Conservation (phyloP, 1,139 yeast genomes). For the Eremothecium sinecaudum region DNA sequence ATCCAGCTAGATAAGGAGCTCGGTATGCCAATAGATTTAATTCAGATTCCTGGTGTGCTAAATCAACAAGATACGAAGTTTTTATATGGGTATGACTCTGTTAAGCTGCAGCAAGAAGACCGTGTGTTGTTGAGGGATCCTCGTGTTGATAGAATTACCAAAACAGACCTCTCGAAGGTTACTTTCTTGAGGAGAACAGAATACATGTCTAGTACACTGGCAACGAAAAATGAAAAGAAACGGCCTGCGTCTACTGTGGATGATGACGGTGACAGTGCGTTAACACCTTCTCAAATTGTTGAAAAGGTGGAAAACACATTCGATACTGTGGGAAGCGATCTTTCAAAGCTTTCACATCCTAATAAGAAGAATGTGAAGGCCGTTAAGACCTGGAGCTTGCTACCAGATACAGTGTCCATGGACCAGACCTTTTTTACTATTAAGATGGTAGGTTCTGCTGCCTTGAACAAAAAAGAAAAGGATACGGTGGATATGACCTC, state of each 20-base stretch:
- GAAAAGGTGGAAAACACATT: conserved; percentile 64
- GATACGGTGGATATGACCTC: conserved; percentile 44
- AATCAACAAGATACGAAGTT: conserved; percentile 50
- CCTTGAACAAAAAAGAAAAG: conserved; percentile 38
- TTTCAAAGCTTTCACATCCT: conserved; percentile 57
- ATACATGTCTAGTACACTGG: conserved; percentile 42
- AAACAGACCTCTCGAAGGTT: conserved; percentile 46
- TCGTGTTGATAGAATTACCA: conserved; percentile 43
- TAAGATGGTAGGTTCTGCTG: conserved; percentile 75
- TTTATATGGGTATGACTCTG: conserved; percentile 34
- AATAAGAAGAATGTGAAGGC: conserved; percentile 64
- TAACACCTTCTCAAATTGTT: conserved; percentile 24
- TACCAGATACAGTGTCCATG: conserved; percentile 85
- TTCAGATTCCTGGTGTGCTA: conserved; percentile 58
- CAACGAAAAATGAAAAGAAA: conserved; percentile 19
- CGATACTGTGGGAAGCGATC: conserved; percentile 44
- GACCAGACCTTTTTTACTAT: conserved; percentile 67
- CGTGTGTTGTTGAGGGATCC: conserved; percentile 74
- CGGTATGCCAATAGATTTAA: conserved; percentile 74
- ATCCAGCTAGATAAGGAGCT: conserved; percentile 62
- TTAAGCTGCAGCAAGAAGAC: conserved; percentile 66
- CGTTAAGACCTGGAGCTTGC: conserved; percentile 65
- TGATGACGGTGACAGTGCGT: conserved; percentile 18
- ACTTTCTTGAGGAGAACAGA: conserved; percentile 91
- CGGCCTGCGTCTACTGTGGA: conserved; percentile 15